Conservation (phyloP, 1,139 yeast species). For the Maudiozyma humilis region DNA sequence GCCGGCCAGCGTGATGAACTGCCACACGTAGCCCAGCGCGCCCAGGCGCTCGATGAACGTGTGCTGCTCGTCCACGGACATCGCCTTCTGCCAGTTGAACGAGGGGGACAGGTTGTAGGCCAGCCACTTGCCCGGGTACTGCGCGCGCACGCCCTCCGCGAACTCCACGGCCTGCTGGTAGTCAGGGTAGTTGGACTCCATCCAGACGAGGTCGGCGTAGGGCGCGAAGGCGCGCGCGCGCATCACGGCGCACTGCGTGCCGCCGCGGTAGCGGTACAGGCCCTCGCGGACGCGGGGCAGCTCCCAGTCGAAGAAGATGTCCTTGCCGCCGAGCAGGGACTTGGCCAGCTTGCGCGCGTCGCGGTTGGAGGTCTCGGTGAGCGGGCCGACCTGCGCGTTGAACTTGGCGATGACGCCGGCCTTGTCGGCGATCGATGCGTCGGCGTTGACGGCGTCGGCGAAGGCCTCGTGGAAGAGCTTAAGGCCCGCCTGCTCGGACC, state of each 20-base stretch:
- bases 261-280: slow-evolving; percentile 92
- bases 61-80: slow-evolving; percentile 80
- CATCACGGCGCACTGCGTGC: slow-evolving; percentile 95
- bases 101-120: slow-evolving; percentile 95
- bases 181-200: slow-evolving; percentile 96
- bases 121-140: slow-evolving; percentile 85
- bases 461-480: slow-evolving; percentile 91
- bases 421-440: slow-evolving; percentile 52
- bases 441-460: slow-evolving; percentile 66
- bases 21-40: slow-evolving; percentile 93
- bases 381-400: slow-evolving; percentile 62
- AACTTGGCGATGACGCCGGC: slow-evolving; percentile 57
- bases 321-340: slow-evolving; percentile 63
- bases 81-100: slow-evolving; percentile 95
- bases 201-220: slow-evolving; percentile 94
- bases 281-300: slow-evolving; percentile 95
- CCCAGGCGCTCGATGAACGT: slow-evolving; percentile 85
- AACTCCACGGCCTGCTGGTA: slow-evolving; percentile 90
- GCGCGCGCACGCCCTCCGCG: slow-evolving; percentile 79
- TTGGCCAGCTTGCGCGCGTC: slow-evolving; percentile 77
- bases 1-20: slow-evolving; percentile 95
- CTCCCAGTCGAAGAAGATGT: slow-evolving; percentile 91
- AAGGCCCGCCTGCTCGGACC: slow-evolving; percentile 79
- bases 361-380: slow-evolving; percentile 63
- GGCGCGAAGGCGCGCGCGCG: slow-evolving; percentile 96